Conservation (phyloP, 2,329 filamentous ascomycete species). For the Fusarium oxysporum region DNA sequence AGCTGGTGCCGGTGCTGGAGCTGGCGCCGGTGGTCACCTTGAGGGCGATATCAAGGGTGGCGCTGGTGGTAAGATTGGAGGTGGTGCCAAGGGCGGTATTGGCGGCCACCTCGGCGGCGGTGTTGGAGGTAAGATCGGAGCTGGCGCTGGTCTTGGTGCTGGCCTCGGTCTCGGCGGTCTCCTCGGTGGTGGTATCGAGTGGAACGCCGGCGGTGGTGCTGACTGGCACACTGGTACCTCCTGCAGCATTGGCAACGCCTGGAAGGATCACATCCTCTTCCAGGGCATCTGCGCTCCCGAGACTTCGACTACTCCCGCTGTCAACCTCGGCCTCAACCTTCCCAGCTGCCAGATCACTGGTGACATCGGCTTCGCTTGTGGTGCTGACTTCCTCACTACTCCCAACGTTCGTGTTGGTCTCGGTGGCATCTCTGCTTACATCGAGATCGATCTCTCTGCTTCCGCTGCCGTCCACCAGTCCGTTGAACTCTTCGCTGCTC, state of each 20-base stretch:
- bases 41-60: background rate
- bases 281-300: conserved; percentile 32
- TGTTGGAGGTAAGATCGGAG: background rate
- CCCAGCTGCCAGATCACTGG: conserved; percentile 58
- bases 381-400: conserved; percentile 52
- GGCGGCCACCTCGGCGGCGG: background rate
- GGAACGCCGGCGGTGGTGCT: conserved; percentile 9
- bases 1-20: background rate
- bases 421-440: conserved; percentile 62
- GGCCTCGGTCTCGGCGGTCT: conserved; percentile 7
- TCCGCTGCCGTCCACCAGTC: conserved; percentile 61
- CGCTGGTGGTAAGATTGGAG: background rate
- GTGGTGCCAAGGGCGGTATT: too few species aligned
- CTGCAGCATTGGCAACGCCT: conserved; percentile 32
- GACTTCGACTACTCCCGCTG: conserved; percentile 35
- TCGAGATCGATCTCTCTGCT: conserved; percentile 61
- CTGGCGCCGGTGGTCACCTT: background rate
- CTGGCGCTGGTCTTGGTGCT: background rate
- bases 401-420: conserved; percentile 61
- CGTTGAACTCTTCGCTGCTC: conserved; percentile 60
- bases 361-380: conserved; percentile 57
- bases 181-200: conserved; percentile 14
- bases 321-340: conserved; percentile 43
- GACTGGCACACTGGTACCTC: conserved; percentile 18
- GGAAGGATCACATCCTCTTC: conserved; percentile 36